Conservation (phyloP, 306 rosid species). For the Biancaea sappan region DNA sequence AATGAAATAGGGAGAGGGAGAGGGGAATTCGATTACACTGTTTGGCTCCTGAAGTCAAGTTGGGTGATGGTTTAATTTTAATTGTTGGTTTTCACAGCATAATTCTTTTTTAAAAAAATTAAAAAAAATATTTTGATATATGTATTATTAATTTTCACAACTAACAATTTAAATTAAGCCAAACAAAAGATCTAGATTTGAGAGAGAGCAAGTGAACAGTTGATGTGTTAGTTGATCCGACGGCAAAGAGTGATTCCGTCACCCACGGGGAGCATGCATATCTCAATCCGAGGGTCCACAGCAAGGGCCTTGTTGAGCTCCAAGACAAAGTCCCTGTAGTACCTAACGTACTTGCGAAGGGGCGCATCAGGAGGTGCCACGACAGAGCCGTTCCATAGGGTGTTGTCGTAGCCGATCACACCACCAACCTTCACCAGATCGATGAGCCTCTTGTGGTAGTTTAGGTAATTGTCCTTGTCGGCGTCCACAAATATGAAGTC, state of each 20-base stretch:
- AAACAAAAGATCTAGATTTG: no score
- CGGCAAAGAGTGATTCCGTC: slow-evolving; percentile 94
- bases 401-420: slow-evolving; percentile 89
- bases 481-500: slow-evolving; percentile 92
- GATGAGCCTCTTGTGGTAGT: slow-evolving; percentile 83
- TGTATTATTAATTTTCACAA: no score
- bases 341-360: slow-evolving; percentile 72
- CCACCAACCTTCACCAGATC: slow-evolving; percentile 84
- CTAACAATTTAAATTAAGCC: no score
- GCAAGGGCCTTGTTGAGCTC: slow-evolving; percentile 85
- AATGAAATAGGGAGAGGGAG: no score
- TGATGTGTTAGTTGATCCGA: slow-evolving; percentile 48
- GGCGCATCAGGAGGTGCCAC: slow-evolving; percentile 83
- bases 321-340: slow-evolving; percentile 70
- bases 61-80: no score
- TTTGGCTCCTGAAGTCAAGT: no score
- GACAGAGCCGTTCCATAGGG: slow-evolving; percentile 90
- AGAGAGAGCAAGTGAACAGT: not conserved
- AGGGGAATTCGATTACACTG: no score
- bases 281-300: slow-evolving; percentile 84
- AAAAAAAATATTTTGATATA: no score
- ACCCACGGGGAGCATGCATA: slow-evolving; percentile 86
- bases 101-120: no score
- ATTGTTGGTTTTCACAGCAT: no score
- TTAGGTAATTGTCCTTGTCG: slow-evolving; percentile 84